Percentiles rank a stretch among this genome's conserved stretches.
phyloP scores from a whole-genome alignment of 73 alveolate genomes.

The Tetrahymena borealis region DNA sequence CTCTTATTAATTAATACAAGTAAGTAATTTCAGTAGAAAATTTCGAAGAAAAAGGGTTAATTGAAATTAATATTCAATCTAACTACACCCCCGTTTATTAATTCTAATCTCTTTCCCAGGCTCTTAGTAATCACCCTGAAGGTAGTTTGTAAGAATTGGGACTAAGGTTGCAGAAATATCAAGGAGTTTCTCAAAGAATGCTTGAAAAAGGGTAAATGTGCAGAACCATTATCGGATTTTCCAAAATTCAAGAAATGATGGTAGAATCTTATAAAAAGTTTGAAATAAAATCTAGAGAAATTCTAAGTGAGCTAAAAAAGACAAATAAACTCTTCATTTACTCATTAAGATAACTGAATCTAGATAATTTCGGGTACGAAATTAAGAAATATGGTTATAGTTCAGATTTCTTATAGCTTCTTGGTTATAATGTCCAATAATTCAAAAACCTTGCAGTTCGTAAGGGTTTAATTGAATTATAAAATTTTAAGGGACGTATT shows the following conservation, averaged over 20 bases:
- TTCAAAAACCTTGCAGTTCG: background rate
- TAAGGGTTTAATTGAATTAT: background rate
- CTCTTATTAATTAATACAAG: background rate
- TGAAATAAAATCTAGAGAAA: background rate
- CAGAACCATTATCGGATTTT: background rate
- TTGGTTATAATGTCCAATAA: background rate
- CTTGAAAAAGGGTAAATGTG: background rate
- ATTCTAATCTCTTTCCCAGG: background rate
- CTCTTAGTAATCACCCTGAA: background rate
- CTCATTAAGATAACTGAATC: background rate
- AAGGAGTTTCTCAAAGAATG: background rate
- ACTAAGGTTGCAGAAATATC: background rate
- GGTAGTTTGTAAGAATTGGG: background rate
- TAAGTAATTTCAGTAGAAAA: background rate
- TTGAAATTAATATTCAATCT: background rate
- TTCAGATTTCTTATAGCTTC: background rate
- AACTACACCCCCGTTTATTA: background rate
- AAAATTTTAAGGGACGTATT: background rate
- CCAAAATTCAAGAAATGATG: background rate
- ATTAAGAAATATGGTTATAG: background rate
- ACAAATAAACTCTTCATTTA: background rate
- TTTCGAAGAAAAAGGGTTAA: background rate
- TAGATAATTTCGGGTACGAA: background rate
- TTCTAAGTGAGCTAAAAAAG: background rate
- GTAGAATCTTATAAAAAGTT: background rate